Evolutionary conservation across 257 asterid species (phyloP).

Genomic region (Handroanthus guayacan): DNA sequence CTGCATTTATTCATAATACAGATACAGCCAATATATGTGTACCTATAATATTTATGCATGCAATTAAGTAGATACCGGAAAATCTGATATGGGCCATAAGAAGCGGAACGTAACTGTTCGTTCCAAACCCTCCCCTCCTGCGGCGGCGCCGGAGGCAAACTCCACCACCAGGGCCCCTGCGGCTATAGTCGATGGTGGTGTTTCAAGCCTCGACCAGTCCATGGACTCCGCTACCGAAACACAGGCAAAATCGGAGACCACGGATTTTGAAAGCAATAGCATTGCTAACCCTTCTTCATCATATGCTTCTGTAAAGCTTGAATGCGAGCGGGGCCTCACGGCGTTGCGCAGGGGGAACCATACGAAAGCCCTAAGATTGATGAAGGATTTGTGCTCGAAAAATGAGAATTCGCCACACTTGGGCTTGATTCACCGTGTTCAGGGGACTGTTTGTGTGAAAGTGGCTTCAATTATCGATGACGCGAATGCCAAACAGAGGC

Average conservation of each 20-base stretch:
- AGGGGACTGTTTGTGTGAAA: constrained; percentile 72
- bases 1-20: constrained; percentile 3
- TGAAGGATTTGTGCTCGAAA: constrained; percentile 75
- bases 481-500: constrained; percentile 63
- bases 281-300: constrained; percentile 35
- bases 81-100: constrained; percentile 49
- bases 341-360: constrained; percentile 75
- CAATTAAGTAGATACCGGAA: constrained; percentile 26
- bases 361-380: constrained; percentile 71
- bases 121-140: constrained; percentile 37
- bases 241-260: constrained; percentile 31
- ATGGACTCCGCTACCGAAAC: background rate
- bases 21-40: constrained; percentile 5
- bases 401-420: constrained; percentile 58
- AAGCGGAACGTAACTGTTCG: constrained; percentile 50
- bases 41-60: constrained; percentile 40
- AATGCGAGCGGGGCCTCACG: constrained; percentile 78
- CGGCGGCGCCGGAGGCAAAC: constrained; percentile 11
- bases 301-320: constrained; percentile 52
- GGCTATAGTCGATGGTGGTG: constrained; percentile 24
- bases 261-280: constrained; percentile 32
- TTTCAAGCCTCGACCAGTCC: constrained; percentile 21
- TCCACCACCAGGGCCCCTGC: background rate
- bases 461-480: constrained; percentile 71
- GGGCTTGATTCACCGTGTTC: constrained; percentile 74